Evolutionary conservation across 2,329 filamentous ascomycete genomes (phyloP), one percentile per base, ranked within the genome.

Genomic region (Iodosphaeria phyllophila): DNA sequence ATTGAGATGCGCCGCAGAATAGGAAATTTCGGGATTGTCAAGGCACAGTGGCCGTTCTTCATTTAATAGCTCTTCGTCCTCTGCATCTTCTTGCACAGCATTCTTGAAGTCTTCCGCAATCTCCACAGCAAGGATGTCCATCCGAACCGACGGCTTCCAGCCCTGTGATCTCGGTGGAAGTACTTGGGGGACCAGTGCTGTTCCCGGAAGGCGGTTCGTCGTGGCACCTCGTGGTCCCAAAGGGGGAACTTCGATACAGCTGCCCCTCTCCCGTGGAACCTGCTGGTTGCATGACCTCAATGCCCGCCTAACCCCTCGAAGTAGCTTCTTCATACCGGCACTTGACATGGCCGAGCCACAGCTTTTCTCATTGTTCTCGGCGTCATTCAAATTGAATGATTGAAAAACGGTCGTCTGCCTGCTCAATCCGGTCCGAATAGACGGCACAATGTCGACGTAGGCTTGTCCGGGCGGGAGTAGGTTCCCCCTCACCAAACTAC

Each of bases 401-500:
- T 55, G 48, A 27, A 68, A 61, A 7, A 65, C 34, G 1, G 64
- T 67, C 1, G 63, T 72, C 25, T 66, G 54, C 22, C 64, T 51
- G 23, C 56, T 53, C n/a, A 49, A 51, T 9, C 51, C 50, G 10
- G 45, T 45, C 4, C 58, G 59, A 23, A 54, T 56, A 5, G 64
- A 58, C 5, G 64, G 54, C 26, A 70, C 51, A 18, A 72, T 54
- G 21, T 84, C 71, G 20, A 93, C 75, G 42, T 78, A 82, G 0
- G 84, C 71, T 31, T 89, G 77, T 1, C 68, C 69, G 2, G 86
- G 89, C 10, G 83, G 79, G 32, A 91, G 66, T 5, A 92, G 44
- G 30, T 83, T 79, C 9, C 89, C 89, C 25, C 86, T 69, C 12
- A 95, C 84, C 18, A 98, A 64, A 34, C 77, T 86, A 7, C 84